phyloP scores from a whole-genome alignment of 1,284 basidiomycete genomes.

The Tilletia setariae region DNA sequence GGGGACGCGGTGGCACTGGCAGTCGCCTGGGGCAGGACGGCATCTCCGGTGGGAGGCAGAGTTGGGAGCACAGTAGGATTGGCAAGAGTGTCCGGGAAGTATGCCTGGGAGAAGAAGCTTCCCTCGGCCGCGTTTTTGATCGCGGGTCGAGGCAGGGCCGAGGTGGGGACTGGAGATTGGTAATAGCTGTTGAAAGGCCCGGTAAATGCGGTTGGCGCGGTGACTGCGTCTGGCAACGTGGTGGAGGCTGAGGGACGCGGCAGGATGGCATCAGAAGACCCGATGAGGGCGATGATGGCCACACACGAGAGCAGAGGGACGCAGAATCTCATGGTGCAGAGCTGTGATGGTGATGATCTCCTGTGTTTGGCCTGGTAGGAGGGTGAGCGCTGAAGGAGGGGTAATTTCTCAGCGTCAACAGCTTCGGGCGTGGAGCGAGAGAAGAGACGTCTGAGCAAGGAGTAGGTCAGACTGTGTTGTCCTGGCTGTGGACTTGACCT shows the following conservation, averaged over 20 bases:
- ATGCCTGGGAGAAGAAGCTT: constrained; percentile 64
- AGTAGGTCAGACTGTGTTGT: no score
- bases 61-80: constrained; percentile 18
- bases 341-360: no score
- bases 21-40: constrained; percentile 18
- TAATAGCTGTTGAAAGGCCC: constrained; percentile 67
- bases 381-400: no score
- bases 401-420: no score
- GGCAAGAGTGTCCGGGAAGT: constrained; percentile 17
- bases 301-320: no score
- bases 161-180: constrained; percentile 59
- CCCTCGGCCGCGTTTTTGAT: constrained; percentile 66
- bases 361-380: no score
- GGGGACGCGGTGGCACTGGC: not conserved
- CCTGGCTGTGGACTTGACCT: no score
- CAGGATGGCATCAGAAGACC: not conserved
- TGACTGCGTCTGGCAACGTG: constrained; percentile 67
- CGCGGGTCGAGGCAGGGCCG: constrained; percentile 60
- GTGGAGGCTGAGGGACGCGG: constrained; percentile 53
- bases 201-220: constrained; percentile 67
- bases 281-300: not conserved
- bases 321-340: no score
- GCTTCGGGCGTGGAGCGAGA: no score
- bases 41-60: constrained; percentile 14
- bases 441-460: no score